These are phyloP conservation scores for Coprinopsis cinerea DNA, from an alignment of 768 basidiomycete genomes.

Conservation along the genomic window DNA sequence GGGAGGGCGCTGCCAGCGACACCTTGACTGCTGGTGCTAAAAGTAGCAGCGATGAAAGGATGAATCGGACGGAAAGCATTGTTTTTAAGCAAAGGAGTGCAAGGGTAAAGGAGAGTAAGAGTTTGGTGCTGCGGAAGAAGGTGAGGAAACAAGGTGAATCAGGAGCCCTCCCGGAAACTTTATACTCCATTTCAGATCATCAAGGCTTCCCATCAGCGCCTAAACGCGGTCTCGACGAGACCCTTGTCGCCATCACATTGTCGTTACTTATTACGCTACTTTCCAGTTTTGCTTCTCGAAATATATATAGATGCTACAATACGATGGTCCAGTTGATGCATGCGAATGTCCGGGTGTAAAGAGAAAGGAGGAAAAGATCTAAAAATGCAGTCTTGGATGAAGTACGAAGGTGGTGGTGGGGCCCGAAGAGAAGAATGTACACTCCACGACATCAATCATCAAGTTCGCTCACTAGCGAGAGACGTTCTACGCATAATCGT, in stretches of 20 bases:
- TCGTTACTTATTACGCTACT: too few species aligned
- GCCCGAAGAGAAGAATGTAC: neutral
- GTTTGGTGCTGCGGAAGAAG: neutral
- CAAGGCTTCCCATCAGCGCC: too few species aligned
- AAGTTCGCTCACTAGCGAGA: constrained; percentile 52
- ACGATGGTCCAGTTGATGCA: too few species aligned
- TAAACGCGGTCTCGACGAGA: too few species aligned
- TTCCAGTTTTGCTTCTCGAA: too few species aligned
- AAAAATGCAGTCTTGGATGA: too few species aligned
- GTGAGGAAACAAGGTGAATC: neutral
- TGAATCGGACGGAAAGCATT: neutral
- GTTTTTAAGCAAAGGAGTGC: neutral
- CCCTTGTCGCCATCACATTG: too few species aligned
- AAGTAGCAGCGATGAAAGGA: neutral
- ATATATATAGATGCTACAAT: too few species aligned
- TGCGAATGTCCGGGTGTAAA: too few species aligned
- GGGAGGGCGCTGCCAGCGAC: constrained; percentile 12
- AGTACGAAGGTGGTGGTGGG: too few species aligned
- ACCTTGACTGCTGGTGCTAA: neutral
- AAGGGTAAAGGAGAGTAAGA: neutral
- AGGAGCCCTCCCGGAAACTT: neutral
- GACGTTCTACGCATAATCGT: constrained; percentile 47
- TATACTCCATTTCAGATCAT: too few species aligned
- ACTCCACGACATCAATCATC: constrained; percentile 44
- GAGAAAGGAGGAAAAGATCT: too few species aligned